Percentiles rank a stretch among this genome's conserved stretches.
phyloP scores from a whole-genome alignment of 176 grass and related monocot species.

The Puya raimondii region DNA sequence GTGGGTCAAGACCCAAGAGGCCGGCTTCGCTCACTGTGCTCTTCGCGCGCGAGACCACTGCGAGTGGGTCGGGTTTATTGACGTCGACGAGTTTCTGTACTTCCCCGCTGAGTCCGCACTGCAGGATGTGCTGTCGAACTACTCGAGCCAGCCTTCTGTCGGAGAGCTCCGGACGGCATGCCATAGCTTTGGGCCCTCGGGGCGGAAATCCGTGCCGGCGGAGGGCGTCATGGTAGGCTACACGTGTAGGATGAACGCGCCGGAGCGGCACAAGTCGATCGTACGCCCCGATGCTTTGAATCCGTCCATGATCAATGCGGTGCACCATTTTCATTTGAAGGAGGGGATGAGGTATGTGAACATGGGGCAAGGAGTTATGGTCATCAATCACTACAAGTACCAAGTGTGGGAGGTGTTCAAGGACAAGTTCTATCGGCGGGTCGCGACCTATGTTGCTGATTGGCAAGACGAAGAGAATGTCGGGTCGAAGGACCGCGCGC shows the following conservation, averaged over 20 bases:
- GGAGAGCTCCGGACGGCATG: conserved; percentile 78
- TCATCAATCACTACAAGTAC: conserved; percentile 98
- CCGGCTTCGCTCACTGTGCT: conserved; percentile 90
- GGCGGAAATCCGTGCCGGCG: conserved; percentile 47
- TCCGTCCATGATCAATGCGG: conserved; percentile 79
- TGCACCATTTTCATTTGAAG: conserved; percentile 95
- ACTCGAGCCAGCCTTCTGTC: conserved; percentile 41
- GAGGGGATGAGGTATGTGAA: conserved; percentile 74
- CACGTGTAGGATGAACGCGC: conserved; percentile 60
- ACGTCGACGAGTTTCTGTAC: conserved; percentile 84
- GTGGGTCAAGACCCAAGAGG: conserved; percentile 95
- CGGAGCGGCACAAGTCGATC: conserved; percentile 90
- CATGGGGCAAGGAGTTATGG: conserved; percentile 62
- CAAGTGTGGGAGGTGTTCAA: conserved; percentile 99
- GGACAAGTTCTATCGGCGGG: conserved; percentile 80
- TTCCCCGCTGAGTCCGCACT: conserved; percentile 56
- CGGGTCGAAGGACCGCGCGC: conserved; percentile 85
- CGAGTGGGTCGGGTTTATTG: conserved; percentile 86
- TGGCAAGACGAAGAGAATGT: conserved; percentile 93
- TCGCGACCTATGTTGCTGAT: conserved; percentile 87
- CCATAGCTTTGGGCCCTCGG: conserved; percentile 94
- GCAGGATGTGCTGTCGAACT: conserved; percentile 47
- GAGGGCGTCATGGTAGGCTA: conserved; percentile 59
- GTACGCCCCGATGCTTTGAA: conserved; percentile 60
- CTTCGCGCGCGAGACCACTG: conserved; percentile 64